Evolutionary conservation across 2,329 filamentous ascomycete species (phyloP).

Genomic region (Diaporthe ampelina): DNA sequence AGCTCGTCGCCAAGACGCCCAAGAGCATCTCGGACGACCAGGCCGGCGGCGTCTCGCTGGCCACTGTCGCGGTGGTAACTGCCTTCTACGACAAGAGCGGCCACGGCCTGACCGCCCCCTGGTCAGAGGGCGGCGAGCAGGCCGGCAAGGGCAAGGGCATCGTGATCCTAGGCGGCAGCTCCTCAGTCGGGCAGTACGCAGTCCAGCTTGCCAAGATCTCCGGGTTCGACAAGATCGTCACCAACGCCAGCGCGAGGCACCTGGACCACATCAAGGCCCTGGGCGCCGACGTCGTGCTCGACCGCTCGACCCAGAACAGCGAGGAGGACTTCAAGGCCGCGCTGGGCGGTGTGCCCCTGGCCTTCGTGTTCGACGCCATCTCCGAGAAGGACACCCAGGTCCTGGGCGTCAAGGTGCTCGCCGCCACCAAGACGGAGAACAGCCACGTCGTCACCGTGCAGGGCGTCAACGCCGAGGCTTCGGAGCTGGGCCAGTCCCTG

Average conservation of each 20-base stretch:
- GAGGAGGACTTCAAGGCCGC: slow-evolving; percentile 47
- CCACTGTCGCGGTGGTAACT: slow-evolving; percentile 44
- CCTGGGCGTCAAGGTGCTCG: slow-evolving; percentile 49
- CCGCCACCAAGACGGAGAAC: slow-evolving; percentile 42
- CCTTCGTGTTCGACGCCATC: slow-evolving; percentile 51
- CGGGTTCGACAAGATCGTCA: slow-evolving; percentile 60
- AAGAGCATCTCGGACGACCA: slow-evolving; percentile 48
- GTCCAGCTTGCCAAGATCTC: slow-evolving; percentile 59
- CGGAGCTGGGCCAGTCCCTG: slow-evolving; percentile 41
- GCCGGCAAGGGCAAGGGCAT: slow-evolving; percentile 56
- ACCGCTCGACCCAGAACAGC: slow-evolving; percentile 44
- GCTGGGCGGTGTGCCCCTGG: slow-evolving; percentile 46
- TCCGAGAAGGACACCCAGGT: slow-evolving; percentile 48
- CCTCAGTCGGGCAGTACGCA: slow-evolving; percentile 58
- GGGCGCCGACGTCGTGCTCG: slow-evolving; percentile 44
- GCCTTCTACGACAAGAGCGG: slow-evolving; percentile 45
- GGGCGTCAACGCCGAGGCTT: slow-evolving; percentile 38
- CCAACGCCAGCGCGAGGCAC: slow-evolving; percentile 54
- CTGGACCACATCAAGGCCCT: slow-evolving; percentile 48
- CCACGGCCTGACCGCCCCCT: slow-evolving; percentile 49
- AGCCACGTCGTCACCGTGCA: slow-evolving; percentile 44
- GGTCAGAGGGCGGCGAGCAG: slow-evolving; percentile 50
- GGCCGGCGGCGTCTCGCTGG: slow-evolving; percentile 46
- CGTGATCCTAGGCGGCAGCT: slow-evolving; percentile 52
- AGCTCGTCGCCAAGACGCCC: slow-evolving; percentile 51